Base-by-base conservation (phyloP, 192 early-diverging fungal genomes). In the Backusella westeae region DNA sequence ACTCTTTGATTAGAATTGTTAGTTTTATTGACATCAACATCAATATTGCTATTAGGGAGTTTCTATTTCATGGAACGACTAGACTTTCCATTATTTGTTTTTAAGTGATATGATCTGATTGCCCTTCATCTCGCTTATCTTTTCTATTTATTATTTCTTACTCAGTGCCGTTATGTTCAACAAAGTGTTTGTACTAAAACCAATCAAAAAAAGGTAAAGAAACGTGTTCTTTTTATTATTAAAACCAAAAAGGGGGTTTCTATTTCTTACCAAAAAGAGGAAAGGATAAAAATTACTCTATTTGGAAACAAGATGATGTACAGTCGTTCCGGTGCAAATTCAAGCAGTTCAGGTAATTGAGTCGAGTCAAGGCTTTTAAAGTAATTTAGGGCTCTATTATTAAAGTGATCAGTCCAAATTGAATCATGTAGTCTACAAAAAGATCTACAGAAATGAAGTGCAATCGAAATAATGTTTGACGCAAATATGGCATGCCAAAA, bases 191-290 rank as follows among this genome's bases (percentile, higher is more conserved):
- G 21, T 26, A n/a, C 6, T 49, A 29, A 63, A 29, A 63, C 23
- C 12, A 63, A 29, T 63, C 23, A 63, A 63, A 59, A 26, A 14
- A 26, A 26, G 56, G 14, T 29, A 26, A 29, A 63, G 21, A 29
- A 63, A 63, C 56, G 56, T 63, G 56, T 29, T 63, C 29, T 63
- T 63, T 56, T 21, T 56, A 23, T 56, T 56, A 56, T 56, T 53
- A n/a, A 56, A 56, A 56, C 3, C 19, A 10, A 56, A 56, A 23
- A 56, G n/a, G 21, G n/a, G 19, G 8, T 10, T 63, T 63, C 23
- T 10, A 12, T 29, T 63, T 29, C 46, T 49, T 49, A 39, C 38
- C 38, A 39, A 39, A 39, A 39, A 39, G 38, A 39, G 10, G 38
- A 39, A 39, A 12, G 0, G 38, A 39, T 39, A 39, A 39, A 39